Base-by-base conservation (phyloP, 2,329 filamentous ascomycete genomes). In the Hortaea werneckii region DNA sequence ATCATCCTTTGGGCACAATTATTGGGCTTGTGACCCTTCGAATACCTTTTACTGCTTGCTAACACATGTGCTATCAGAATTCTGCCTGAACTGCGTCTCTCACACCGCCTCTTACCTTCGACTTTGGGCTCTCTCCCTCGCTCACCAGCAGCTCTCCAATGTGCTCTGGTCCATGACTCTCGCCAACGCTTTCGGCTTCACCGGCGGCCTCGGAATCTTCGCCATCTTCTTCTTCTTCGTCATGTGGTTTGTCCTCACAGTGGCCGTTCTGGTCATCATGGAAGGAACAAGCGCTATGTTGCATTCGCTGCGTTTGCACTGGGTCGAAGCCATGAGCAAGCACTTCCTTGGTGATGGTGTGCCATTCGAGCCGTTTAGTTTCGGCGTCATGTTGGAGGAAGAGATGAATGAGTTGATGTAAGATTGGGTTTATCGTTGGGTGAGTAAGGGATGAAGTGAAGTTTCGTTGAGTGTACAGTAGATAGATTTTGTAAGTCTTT, bases 21-120 rank as follows among this genome's bases (percentile, higher is more conserved):
- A 2, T 4, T 20, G 20, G 20, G 20, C 20, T 20, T 20, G 20
- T 20, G 20, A 4, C 20, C 20, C 20, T 35, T 35, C n/a, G 4
- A 35, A 35, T 9, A 2, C 8, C n/a, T 35, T n/a, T 35, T 2
- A n/a, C 32, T 35, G 32, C 8, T 7, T 42, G 11, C 12, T 11
- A 39, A 6, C 29, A 12, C 40, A 10, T 11, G 9, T 35, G 45
- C 7, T 55, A 20, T 20, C 20, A 88, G 87, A 98, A 76, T 98
- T 98, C 74, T 98, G 92, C 65, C 77, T 98, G 58, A 98, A 98
- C 75, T 96, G 90, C 67, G 90, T 98, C 52, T 98, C 92, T 29
- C 92, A 98, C 71, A 98, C 94, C 4, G 92, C 92, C 4, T 98
- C 92, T 1, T 98, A 98, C 69, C 84, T 98, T 41, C 92, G 92